Base-by-base conservation (phyloP, 176 grass and related monocot species). In the Zizania latifolia region DNA sequence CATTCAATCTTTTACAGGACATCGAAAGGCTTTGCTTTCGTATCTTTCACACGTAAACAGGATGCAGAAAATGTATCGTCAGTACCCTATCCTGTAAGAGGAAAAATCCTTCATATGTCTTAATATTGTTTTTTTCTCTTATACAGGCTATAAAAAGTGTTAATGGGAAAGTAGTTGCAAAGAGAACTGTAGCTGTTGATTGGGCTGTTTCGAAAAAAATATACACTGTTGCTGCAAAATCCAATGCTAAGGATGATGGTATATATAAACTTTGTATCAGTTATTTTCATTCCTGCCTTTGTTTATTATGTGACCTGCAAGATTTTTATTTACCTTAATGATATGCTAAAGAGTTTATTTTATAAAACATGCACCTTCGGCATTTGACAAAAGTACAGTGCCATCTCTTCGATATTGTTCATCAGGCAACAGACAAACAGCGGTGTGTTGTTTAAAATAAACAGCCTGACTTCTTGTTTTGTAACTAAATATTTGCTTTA, bases 21-120 rank as follows among this genome's bases (percentile, higher is more conserved):
- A 46, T 98, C 95, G 55, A 98, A 97, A 85, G 95, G 95, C 43
- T 98, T 98, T 86, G 95, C 91, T 78, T 98, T 98, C 86, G 91
- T 98, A 34, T 98, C 95, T 59, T 98, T 98, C 78, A 98, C 89
- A 58, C 79, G 95, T 65, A 98, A 98, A 77, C 78, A 92, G 40
- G 90, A 94, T 76, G 95, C 95, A 79, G 95, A 98, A 92, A 94
- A 94, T 83, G 95, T 98, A 98, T 14, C 67, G 19, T 80, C 54
- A 70, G 48, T 78, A 78, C 53, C 50, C 11, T 77, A 23, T 72
- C 72, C 41, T 43, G 45, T 87, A 59, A 75, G 62, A 50, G 15
- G 65, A 41, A 44, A 83, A 69, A 22, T 70, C 33, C 43, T 56
- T 85, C 44, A 79, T 38, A 80, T 82, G 58, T 67, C 44, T 50